Base-by-base conservation (phyloP, 148 eudicot species). In the Spergularia bocconei region DNA sequence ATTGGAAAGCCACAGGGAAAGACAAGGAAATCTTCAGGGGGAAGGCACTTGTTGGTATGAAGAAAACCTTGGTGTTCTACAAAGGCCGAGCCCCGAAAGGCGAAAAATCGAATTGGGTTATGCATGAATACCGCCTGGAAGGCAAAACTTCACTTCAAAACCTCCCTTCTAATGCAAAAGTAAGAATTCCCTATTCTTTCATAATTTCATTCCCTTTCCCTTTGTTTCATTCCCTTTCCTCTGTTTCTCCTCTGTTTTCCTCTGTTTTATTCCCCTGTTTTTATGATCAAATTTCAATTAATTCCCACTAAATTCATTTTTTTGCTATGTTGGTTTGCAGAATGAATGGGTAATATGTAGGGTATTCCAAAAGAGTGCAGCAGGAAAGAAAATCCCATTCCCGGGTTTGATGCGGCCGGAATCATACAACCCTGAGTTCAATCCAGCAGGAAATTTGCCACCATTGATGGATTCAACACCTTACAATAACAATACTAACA, bases 1-100 rank as follows among this genome's bases (percentile, higher is more conserved):
- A 88, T 69, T 88, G 92, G 92, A 89, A 89, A 75, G 92, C 92
- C 7, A 89, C 90, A 0, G 92, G 92, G 9, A 87, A 87, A 82
- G 92, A 89, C 38, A 87, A 80, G 70, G 92, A 89, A 53, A 89
- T 89, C 48, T 82, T 65, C 71, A 75, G 82, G 51, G 92, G 84
- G 0, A 85, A 85, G 82, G 21, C 82, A 0, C 86, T 89, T 25
- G 87, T 88, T 0, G 90, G 90, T 2, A 88, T 86, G 92, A 89
- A 89, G 86, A 89, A 89, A 70, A 87, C 88, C 48, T 60, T 89
- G 73, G 90, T 89, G 54, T 89, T 89, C 72, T 89, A 87, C 82
- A 82, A 82, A n/a, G 92, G 92, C 0, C 74, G 89, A 73, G 89
- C 91, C 11, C 88, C 91, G 0, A 88, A 83, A 77, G 91, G 91